Base-by-base conservation (phyloP, 345 rosid species). In the Psidium guajava region DNA sequence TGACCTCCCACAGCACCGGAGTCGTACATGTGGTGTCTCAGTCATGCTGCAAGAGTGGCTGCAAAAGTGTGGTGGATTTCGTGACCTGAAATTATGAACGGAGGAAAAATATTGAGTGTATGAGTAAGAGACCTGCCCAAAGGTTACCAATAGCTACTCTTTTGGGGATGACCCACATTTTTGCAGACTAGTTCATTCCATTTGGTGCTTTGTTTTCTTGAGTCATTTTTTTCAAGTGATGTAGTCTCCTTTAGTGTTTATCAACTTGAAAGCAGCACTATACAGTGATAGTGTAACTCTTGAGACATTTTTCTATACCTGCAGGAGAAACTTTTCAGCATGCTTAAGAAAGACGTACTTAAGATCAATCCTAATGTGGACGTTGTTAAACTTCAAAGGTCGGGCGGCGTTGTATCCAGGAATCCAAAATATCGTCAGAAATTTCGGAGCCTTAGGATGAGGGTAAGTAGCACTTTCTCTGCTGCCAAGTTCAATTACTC, bases 291-390 rank as follows among this genome's bases (percentile, higher is more conserved):
- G 24, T 32, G 0, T 32, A 32, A 18, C 47, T 32, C 77, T 69
- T 1, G 13, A 69, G 77, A 69, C 2, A 5, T 61, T 61, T 2
- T 61, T 61, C 1, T 27, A 13, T 59, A 61, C 42, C 2, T 86
- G 82, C 93, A 94, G 95, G 98, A 96, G 90, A 96, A 97, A 86
- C 98, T 97, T 85, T 97, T 94, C 92, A 97, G 99, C 92, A 92
- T 93, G 96, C 96, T 95, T 51, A 94, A 91, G 84, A 87, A 84
- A 81, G 94, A 96, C 85, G 95, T 91, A n/a, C 88, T 93, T 54
- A 93, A 52, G 90, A 91, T 53, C 84, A 93, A 91, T 89, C 94
- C 95, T 54, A 93, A 90, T 58, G 93, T 97, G 5, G 99, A 95
- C 59, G 98, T 96, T 22, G 98, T 97, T 89, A 95, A 96, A 87